phyloP scores from a whole-genome alignment of 768 basidiomycete genomes.

The Podaxis rugospora region DNA sequence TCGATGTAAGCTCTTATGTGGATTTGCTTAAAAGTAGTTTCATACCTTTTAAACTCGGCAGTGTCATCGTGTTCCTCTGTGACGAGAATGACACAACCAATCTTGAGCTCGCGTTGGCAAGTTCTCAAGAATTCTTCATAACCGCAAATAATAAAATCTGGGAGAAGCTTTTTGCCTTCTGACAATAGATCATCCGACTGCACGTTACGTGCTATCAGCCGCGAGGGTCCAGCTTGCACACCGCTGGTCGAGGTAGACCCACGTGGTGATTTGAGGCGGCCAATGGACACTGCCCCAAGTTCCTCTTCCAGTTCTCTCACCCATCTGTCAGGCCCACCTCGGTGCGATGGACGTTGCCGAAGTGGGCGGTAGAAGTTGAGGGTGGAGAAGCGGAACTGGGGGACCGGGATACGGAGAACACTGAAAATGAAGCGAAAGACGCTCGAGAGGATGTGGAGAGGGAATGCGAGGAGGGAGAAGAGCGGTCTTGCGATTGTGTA shows the following conservation, averaged over 20 bases:
- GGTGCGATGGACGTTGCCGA: slow-evolving; percentile 29
- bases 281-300: slow-evolving; percentile 68
- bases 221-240: slow-evolving; percentile 43
- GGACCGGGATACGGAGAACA: slow-evolving; percentile 64
- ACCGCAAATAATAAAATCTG: slow-evolving; percentile 74
- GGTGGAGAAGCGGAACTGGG: slow-evolving; percentile 46
- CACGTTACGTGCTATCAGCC: slow-evolving; percentile 30
- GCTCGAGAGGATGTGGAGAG: slow-evolving; percentile 54
- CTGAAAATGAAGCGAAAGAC: slow-evolving; percentile 65
- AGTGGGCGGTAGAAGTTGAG: slow-evolving; percentile 42
- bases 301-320: slow-evolving; percentile 80
- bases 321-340: slow-evolving; percentile 71
- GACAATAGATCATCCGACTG: slow-evolving; percentile 21
- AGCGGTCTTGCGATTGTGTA: slow-evolving; percentile 30
- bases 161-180: slow-evolving; percentile 50
- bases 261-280: slow-evolving; percentile 29
- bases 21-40: not conserved
- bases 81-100: slow-evolving; percentile 79
- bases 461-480: slow-evolving; percentile 49
- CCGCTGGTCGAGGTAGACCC: slow-evolving; percentile 30
- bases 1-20: not conserved
- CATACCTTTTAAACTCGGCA: slow-evolving; percentile 78
- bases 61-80: slow-evolving; percentile 91
- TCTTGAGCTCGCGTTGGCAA: slow-evolving; percentile 66
- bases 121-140: slow-evolving; percentile 76